These are phyloP conservation scores for Ceratocystis cacaofunesta DNA, from an alignment of 2,329 filamentous ascomycete genomes.

Conservation along the genomic window DNA sequence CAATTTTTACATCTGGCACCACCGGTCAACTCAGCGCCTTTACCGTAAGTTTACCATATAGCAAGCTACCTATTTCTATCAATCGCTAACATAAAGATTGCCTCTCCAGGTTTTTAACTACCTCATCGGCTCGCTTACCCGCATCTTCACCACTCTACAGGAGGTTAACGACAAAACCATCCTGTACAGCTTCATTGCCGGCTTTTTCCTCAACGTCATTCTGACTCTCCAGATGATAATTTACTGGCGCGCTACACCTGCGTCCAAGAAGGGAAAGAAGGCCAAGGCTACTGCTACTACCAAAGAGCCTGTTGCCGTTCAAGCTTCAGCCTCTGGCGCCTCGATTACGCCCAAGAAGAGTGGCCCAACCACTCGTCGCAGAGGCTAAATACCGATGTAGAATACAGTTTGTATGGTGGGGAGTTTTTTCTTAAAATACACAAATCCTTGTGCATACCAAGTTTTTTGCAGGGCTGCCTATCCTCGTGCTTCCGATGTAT, in stretches of 20 bases:
- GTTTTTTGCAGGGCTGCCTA: not conserved
- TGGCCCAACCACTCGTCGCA: conserved; percentile 30
- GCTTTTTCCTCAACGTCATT: conserved; percentile 76
- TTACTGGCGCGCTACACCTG: conserved; percentile 65
- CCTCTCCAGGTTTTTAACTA: conserved; percentile 82
- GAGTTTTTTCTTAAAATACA: not conserved
- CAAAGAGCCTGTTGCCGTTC: conserved; percentile 17
- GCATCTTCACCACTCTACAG: conserved; percentile 94
- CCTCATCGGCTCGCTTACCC: conserved; percentile 75
- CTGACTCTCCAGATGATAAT: conserved; percentile 83
- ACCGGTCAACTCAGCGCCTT: conserved; percentile 96
- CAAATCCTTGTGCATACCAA: not conserved
- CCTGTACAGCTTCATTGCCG: conserved; percentile 83
- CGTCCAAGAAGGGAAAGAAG: conserved; percentile 30
- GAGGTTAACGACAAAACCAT: conserved; percentile 96
- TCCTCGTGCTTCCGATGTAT: not conserved
- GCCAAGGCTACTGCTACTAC: conserved; percentile 19
- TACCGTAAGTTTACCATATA: conserved; percentile 48
- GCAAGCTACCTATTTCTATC: not conserved
- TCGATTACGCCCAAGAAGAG: conserved; percentile 27
- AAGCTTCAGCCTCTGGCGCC: conserved; percentile 22
- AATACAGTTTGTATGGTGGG: not conserved
- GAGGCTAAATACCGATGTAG: conserved; percentile 23
- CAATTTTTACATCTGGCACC: conserved; percentile 70
- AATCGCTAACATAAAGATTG: not conserved